Percentiles rank a stretch among this genome's conserved stretches.
phyloP scores from a whole-genome alignment of 2,329 filamentous ascomycete species.

The Cladosporium sp. region DNA sequence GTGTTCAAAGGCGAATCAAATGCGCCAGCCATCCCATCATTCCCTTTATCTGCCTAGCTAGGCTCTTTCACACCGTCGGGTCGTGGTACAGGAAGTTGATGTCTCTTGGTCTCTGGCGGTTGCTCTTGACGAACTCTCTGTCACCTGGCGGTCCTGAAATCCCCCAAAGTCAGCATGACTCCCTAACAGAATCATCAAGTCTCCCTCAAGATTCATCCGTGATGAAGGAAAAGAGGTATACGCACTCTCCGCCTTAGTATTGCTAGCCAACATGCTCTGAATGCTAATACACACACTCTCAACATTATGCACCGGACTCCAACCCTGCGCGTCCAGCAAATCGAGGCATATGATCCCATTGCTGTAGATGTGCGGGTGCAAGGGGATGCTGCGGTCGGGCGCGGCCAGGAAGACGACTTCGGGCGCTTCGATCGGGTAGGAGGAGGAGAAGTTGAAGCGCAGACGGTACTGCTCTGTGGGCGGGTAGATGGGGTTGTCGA shows the following conservation, averaged over 20 bases:
- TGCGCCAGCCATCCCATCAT: no score
- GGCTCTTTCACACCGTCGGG: conserved; percentile 60
- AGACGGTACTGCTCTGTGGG: conserved; percentile 72
- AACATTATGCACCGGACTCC: conserved; percentile 95
- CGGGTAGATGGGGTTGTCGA: conserved; percentile 87
- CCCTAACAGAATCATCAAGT: neutral
- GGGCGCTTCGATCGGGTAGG: conserved; percentile 92
- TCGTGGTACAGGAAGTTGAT: conserved; percentile 95
- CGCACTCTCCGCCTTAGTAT: conserved; percentile 76
- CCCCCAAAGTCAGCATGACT: conserved; percentile 9
- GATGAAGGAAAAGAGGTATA: neutral
- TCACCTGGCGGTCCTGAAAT: conserved; percentile 69
- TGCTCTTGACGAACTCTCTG: conserved; percentile 78
- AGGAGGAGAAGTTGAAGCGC: conserved; percentile 76
- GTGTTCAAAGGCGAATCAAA: no score
- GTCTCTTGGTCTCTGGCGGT: conserved; percentile 74
- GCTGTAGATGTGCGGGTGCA: conserved; percentile 96
- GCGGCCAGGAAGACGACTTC: conserved; percentile 79
- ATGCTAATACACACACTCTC: conserved; percentile 96
- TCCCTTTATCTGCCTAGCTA: no score
- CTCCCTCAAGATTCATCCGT: neutral
- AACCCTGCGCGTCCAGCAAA: conserved; percentile 78
- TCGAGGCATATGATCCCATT: conserved; percentile 99
- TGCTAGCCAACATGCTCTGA: conserved; percentile 96
- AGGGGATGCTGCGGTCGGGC: conserved; percentile 63